Conservation (phyloP, 2,329 filamentous ascomycete genomes). For the Calonectria pteridis region DNA sequence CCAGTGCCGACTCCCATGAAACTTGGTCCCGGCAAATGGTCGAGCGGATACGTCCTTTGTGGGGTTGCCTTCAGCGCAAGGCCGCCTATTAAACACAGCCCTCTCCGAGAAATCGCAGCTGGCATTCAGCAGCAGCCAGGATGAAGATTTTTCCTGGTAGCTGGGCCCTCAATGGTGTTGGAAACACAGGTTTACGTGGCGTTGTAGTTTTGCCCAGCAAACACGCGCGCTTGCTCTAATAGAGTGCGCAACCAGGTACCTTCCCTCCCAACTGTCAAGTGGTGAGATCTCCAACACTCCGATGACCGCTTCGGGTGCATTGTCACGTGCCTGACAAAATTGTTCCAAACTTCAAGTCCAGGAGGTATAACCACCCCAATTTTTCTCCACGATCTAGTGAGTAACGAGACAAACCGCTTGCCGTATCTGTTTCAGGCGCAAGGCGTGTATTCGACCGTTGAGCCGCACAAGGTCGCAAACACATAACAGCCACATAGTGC, state of each 20-base stretch:
- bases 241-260: background rate
- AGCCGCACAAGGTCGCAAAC: background rate
- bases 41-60: constrained; percentile 24
- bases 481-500: background rate
- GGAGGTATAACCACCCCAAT: background rate
- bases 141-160: background rate
- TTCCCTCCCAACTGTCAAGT: background rate
- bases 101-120: background rate
- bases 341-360: background rate
- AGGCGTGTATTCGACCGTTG: background rate
- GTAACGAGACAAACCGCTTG: background rate
- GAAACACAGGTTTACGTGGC: background rate
- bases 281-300: background rate
- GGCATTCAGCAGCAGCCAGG: background rate
- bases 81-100: background rate
- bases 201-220: background rate
- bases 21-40: constrained; percentile 23
- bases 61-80: constrained; percentile 19
- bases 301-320: background rate
- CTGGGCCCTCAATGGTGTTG: background rate
- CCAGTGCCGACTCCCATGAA: constrained; percentile 12
- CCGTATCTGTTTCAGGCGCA: background rate
- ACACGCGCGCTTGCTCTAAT: too few relatives aligned
- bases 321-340: constrained; percentile 7
- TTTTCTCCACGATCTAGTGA: background rate